Percentiles rank a stretch among this genome's conserved stretches.
Evolutionary conservation across 2,329 filamentous ascomycete genomes (phyloP).

Genomic region (Colletotrichum orchidophilum): DNA sequence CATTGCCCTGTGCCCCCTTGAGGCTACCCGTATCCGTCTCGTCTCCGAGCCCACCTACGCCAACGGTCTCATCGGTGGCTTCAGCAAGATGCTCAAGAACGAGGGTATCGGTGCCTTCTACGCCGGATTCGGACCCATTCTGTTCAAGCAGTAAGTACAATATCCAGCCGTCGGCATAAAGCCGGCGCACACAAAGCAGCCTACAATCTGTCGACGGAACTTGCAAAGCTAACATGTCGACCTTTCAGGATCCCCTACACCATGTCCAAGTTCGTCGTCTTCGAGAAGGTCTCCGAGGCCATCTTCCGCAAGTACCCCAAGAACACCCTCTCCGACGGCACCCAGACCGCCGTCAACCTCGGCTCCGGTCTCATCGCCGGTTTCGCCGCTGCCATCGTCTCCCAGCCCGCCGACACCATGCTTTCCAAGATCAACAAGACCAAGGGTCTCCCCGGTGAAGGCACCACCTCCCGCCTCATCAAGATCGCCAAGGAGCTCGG

Average conservation of each 20-base stretch:
- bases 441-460: conserved; percentile 86
- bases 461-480: conserved; percentile 81
- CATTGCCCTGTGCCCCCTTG: conserved; percentile 88
- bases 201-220: not conserved
- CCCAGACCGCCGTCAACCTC: conserved; percentile 86
- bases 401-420: conserved; percentile 93
- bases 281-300: conserved; percentile 85
- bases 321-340: conserved; percentile 70
- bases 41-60: conserved; percentile 89
- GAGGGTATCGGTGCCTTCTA: conserved; percentile 91
- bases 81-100: conserved; percentile 82
- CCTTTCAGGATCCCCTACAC: conserved; percentile 81
- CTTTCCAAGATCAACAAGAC: conserved; percentile 97
- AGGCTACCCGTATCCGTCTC: conserved; percentile 93
- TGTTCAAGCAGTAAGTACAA: conserved; percentile 77
- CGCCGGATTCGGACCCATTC: conserved; percentile 87
- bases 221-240: not conserved
- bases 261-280: conserved; percentile 95
- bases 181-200: not conserved
- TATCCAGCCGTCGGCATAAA: too few species aligned
- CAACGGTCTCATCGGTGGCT: conserved; percentile 80
- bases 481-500: conserved; percentile 92
- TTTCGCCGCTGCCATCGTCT: conserved; percentile 88
- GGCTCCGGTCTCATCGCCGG: conserved; percentile 61
- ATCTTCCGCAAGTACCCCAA: conserved; percentile 78